A percentile compares a stretch with the other conserved stretches of the same genome.
Evolutionary conservation across 148 eudicot species (phyloP).

Genomic region (Euryodendron excelsum): DNA sequence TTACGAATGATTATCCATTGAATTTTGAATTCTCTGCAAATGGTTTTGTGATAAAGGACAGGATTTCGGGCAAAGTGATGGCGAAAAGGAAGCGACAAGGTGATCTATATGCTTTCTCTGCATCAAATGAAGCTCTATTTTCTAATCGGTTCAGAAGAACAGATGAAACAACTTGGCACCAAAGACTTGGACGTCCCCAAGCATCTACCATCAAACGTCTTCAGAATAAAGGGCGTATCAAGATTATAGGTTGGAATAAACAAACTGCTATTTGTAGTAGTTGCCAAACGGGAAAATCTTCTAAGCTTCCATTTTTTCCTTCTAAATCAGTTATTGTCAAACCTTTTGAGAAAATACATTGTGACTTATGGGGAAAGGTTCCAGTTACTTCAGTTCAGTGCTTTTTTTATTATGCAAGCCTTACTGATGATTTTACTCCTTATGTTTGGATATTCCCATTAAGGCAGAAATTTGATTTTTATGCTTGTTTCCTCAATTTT

Average conservation of each 20-base stretch:
- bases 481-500: too few relatives aligned
- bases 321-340: neutral
- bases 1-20: neutral
- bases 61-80: neutral
- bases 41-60: conserved; percentile 10
- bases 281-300: conserved; percentile 9
- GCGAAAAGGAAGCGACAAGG: neutral
- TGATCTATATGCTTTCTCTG: neutral
- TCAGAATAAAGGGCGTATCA: neutral
- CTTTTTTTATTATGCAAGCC: neutral
- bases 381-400: neutral
- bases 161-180: neutral
- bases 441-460: neutral
- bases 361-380: neutral
- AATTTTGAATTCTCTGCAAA: neutral
- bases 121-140: neutral
- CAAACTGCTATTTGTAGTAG: neutral
- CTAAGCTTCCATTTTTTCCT: neutral
- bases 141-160: neutral
- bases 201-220: neutral
- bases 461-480: too few relatives aligned
- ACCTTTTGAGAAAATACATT: too few relatives aligned
- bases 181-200: neutral
- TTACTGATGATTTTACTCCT: neutral
- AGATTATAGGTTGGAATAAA: neutral